Evolutionary conservation across 345 rosid species (phyloP), one percentile per base, ranked within the genome.

Genomic region (Crucihimalaya himalaica): DNA sequence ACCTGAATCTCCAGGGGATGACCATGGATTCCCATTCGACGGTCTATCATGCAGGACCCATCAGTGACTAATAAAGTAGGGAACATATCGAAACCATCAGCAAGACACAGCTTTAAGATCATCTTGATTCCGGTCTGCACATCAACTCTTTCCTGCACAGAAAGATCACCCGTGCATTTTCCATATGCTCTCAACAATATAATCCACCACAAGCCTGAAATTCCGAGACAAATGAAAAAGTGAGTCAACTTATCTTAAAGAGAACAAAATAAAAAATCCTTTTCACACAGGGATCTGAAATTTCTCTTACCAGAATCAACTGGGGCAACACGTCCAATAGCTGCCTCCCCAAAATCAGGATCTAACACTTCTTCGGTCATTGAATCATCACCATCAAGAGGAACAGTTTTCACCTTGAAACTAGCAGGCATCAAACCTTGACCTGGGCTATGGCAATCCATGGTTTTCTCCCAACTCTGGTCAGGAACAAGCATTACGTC

Each of bases 11-110:
- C 97, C 68, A 93, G 64, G 76, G 98, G 97, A 71, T 93, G 97
- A 55, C 98, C 98, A 79, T 93, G 97, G 81, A 93, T 93, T 72
- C 97, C 98, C 97, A 93, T 93, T 34, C 96, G 91, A 42, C 98
- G 97, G 73, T 93, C 98, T 77, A 93, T 91, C 98, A 93, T 93
- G 84, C 98, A 93, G 47, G 98, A 91, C 18, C 97, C 98, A 86
- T 93, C 98, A 3, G 98, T 93, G 51, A 91, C 98, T 84, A 93
- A 75, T 65, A 93, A 59, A 71, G 98, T 91, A 16, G 98, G 97
- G 51, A 91, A 93, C 98, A 93, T 93, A 65, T 93, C 97, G 60
- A 93, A 93, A 70, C 97, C 96, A 86, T 93, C 98, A 68, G 98
- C 96, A 53, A 93, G 91, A 81, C 97, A 93, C 4, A 93, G 82